Evolutionary conservation across 495 filamentous ascomycete species (phyloP), one percentile per base, ranked within the genome.

Genomic region (Hyaloscypha finlandica): DNA sequence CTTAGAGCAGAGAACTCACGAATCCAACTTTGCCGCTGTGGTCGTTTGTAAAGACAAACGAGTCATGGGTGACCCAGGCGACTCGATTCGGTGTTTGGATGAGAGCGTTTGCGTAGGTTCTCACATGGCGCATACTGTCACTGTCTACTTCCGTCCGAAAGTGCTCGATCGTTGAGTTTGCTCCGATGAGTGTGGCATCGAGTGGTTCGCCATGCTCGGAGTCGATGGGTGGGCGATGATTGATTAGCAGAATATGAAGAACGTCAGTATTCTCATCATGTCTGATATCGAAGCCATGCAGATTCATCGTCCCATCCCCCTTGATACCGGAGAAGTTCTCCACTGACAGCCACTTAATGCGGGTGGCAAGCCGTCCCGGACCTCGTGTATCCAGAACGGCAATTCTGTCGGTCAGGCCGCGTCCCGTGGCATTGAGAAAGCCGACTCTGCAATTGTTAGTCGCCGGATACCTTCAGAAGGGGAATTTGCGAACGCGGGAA

Each of bases 151-250:
- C 57, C 16, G 74, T 67, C 42, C 71, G 65, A 61, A 72, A 80
- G 54, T 77, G 61, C 58, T 80, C 77, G 35, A 80, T 69, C 2
- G 78, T 80, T 14, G 78, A 77, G 61, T 80, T 80, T 31, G 74
- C 76, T 25, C 78, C 78, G 6, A 75, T 55, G 14, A 16, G 37
- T 11, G 35, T 64, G 8, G 74, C 65, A 63, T 80, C 74, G 3
- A 79, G 65, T 0, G 70, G 29, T 25, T 75, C 68, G 14, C 77
- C 77, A 16, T 75, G 77, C 2, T 56, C 45, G 25, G 69, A 68
- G 52, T 76, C 74, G 59, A 81, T 71, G 0, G 80, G 74, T 2
- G 79, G 78, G 2, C 76, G 71, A 60, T 80, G 75, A 56, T 82
- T 81, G 63, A 81, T 71, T 31, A 81, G 53, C 70, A 77, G 77